A percentile compares a stretch with the other conserved stretches of the same genome.
Conservation (phyloP, 2,329 filamentous ascomycete species). For the Apiospora pterosperma region DNA sequence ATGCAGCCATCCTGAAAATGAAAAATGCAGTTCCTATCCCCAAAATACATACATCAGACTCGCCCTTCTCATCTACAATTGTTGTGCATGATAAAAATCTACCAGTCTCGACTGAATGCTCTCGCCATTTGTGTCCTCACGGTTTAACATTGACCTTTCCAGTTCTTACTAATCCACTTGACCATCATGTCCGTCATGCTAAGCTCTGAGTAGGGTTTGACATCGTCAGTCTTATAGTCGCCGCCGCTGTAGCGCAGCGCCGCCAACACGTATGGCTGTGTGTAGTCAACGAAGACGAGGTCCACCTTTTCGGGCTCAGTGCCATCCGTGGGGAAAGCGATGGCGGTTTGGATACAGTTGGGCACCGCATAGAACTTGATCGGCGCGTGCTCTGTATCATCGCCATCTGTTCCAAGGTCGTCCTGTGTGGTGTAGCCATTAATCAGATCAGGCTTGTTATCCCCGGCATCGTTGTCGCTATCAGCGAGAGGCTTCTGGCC, state of each 20-base stretch:
- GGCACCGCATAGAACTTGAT: conserved; percentile 76
- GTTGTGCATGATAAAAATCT: not conserved
- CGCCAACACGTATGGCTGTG: conserved; percentile 75
- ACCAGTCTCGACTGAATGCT: not conserved
- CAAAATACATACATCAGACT: not conserved
- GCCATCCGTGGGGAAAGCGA: conserved; percentile 52
- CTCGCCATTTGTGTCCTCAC: not conserved
- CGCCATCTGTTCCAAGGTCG: conserved; percentile 77
- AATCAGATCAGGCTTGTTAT: conserved; percentile 43
- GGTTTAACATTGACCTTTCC: conserved; percentile 45
- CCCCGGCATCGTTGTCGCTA: not conserved
- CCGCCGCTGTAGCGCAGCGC: conserved; percentile 63
- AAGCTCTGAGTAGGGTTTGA: conserved; percentile 49
- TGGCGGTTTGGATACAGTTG: conserved; percentile 74
- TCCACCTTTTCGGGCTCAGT: conserved; percentile 70
- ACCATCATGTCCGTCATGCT: conserved; percentile 54
- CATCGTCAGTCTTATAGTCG: conserved; percentile 44
- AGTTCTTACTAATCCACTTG: conserved; percentile 57
- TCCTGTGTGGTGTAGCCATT: conserved; percentile 52
- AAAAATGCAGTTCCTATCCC: not conserved
- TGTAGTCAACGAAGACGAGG: conserved; percentile 87
- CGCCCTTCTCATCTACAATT: not conserved
- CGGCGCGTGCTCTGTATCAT: conserved; percentile 79
- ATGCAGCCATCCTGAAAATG: not conserved
- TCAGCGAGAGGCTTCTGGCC: conserved; percentile 17